Conservation (phyloP, 306 rosid genomes). For the Quercus cerris region DNA sequence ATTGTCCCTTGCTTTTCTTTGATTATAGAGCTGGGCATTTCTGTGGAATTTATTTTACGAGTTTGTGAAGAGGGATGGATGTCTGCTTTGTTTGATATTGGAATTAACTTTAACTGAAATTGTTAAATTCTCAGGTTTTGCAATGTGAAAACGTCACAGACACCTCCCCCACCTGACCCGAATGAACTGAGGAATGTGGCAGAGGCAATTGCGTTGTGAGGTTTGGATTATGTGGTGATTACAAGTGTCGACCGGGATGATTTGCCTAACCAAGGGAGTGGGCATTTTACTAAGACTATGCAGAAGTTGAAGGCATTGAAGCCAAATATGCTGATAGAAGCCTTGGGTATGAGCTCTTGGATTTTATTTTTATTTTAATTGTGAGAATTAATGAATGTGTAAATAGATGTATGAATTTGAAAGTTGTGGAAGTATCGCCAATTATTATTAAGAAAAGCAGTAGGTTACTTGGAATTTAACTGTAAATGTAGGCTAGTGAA, state of each 20-base stretch:
- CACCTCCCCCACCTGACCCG: constrained; percentile 97
- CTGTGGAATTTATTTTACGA: too few relatives aligned
- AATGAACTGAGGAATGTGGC: constrained; percentile 91
- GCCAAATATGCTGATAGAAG: constrained; percentile 81
- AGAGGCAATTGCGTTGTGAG: constrained; percentile 98
- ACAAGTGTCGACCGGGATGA: constrained; percentile 98
- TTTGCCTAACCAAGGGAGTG: constrained; percentile 93
- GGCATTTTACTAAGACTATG: constrained; percentile 91
- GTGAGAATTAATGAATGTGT: constrained; percentile 12
- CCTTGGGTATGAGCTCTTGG: constrained; percentile 53
- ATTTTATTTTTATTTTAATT: neutral
- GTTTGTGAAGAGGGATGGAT: too few relatives aligned
- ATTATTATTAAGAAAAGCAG: constrained; percentile 4
- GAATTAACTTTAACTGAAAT: neutral
- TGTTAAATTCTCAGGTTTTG: constrained; percentile 63
- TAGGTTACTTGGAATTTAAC: constrained; percentile 1
- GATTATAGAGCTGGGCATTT: too few relatives aligned
- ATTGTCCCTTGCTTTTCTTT: too few relatives aligned
- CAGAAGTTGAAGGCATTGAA: constrained; percentile 76
- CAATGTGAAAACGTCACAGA: constrained; percentile 92
- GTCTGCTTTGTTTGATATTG: neutral
- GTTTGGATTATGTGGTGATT: constrained; percentile 94
- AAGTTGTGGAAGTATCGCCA: constrained; percentile 15
- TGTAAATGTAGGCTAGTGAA: constrained; percentile 6
- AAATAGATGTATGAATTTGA: neutral